A percentile compares a stretch with the other conserved stretches of the same genome.
phyloP scores from a whole-genome alignment of 73 alveolate species.

The Paramecium octaurelia region DNA sequence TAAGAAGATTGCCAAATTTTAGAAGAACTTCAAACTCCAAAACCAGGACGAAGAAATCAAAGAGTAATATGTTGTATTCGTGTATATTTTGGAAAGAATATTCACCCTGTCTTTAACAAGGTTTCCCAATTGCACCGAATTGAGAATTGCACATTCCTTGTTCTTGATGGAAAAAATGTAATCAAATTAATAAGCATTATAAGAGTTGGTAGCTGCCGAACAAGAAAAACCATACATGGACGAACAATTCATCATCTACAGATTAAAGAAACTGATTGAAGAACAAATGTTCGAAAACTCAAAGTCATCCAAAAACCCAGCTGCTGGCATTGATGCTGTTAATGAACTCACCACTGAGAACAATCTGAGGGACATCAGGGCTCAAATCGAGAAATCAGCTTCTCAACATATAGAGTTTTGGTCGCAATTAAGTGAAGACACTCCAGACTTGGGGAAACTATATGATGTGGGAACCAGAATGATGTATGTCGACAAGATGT shows the following conservation, averaged over 20 bases:
- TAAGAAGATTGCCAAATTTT: slow-evolving; percentile 46
- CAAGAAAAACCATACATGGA: slow-evolving; percentile 54
- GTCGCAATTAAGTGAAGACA: slow-evolving; percentile 61
- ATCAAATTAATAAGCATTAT: slow-evolving; percentile 36
- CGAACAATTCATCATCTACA: slow-evolving; percentile 45
- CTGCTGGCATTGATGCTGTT: slow-evolving; percentile 39
- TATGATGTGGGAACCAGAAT: slow-evolving; percentile 54
- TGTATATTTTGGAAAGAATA: slow-evolving; percentile 53
- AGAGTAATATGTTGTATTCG: slow-evolving; percentile 57
- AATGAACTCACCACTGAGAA: slow-evolving; percentile 39
- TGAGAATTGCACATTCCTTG: slow-evolving; percentile 46
- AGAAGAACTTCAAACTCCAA: background rate
- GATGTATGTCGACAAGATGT: slow-evolving; percentile 42
- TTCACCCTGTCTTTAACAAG: slow-evolving; percentile 37
- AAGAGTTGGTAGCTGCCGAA: slow-evolving; percentile 55
- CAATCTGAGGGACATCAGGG: slow-evolving; percentile 6
- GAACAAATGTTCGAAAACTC: slow-evolving; percentile 56
- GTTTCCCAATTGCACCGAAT: slow-evolving; percentile 59
- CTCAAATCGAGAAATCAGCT: slow-evolving; percentile 43
- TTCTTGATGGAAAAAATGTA: slow-evolving; percentile 59
- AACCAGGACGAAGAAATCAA: slow-evolving; percentile 51
- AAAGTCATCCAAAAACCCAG: background rate
- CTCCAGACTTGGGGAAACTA: slow-evolving; percentile 60
- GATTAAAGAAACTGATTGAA: slow-evolving; percentile 57
- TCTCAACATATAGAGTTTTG: slow-evolving; percentile 56